Conservation (phyloP, 23 red algal genomes). For the Cyanidiococcus yangmingshanensis region DNA sequence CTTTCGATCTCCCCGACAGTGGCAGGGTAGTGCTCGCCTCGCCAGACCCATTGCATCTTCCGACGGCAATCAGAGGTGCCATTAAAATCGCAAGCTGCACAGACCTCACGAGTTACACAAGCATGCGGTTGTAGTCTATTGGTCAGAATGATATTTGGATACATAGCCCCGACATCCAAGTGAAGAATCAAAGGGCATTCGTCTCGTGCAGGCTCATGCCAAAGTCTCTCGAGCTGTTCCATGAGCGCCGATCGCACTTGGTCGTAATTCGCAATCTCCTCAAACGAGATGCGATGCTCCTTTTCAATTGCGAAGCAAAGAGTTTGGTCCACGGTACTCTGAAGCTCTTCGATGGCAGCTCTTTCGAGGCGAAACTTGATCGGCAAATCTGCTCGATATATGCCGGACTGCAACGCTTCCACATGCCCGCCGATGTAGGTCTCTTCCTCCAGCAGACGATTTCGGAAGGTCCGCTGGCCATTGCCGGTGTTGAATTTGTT, state of each 20-base stretch:
- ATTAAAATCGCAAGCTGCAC: slow-evolving; percentile 89
- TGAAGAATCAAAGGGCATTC: slow-evolving; percentile 89
- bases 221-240: slow-evolving; percentile 36
- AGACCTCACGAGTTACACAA: slow-evolving; percentile 53
- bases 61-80: slow-evolving; percentile 70
- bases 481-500: slow-evolving; percentile 55
- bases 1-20: slow-evolving; percentile 76
- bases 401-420: slow-evolving; percentile 85
- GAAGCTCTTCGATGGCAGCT: slow-evolving; percentile 51
- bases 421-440: slow-evolving; percentile 99
- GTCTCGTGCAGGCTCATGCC: slow-evolving; percentile 13
- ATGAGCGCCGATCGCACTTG: slow-evolving; percentile 40
- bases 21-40: slow-evolving; percentile 80
- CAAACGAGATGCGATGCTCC: slow-evolving; percentile 30
- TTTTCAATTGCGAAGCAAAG: slow-evolving; percentile 55
- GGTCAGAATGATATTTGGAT: slow-evolving; percentile 98
- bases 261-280: slow-evolving; percentile 70
- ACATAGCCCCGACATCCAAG: slow-evolving; percentile 97
- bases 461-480: slow-evolving; percentile 40
- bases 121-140: slow-evolving; percentile 96
- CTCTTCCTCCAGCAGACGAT: slow-evolving; percentile 81
- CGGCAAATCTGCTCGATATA: slow-evolving; percentile 86
- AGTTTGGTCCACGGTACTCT: slow-evolving; percentile 40
- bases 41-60: slow-evolving; percentile 92
- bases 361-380: slow-evolving; percentile 40